Percentiles rank a stretch among this genome's conserved stretches.
These are phyloP conservation scores for Phaseolus lunatus DNA, from an alignment of 306 rosid genomes.

Conservation along the genomic window DNA sequence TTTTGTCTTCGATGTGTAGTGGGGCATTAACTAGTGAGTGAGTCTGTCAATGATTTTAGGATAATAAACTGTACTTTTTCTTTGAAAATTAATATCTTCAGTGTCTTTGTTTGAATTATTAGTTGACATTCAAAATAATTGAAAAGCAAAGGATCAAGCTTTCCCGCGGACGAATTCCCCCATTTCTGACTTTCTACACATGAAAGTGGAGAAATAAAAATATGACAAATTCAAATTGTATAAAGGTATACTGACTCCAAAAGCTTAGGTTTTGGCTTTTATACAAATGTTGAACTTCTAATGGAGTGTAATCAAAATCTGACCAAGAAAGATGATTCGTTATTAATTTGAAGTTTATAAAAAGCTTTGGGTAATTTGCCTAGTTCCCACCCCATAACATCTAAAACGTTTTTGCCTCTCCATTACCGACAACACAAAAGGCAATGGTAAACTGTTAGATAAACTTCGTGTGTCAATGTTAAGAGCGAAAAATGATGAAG, in stretches of 20 bases:
- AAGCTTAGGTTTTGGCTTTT: slow-evolving; percentile 1
- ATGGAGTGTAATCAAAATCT: not conserved
- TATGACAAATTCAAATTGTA: not conserved
- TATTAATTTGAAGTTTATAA: not conserved
- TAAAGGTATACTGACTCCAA: not conserved
- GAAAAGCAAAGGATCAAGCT: slow-evolving; percentile 37
- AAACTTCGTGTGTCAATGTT: too few species aligned
- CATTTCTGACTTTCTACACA: slow-evolving; percentile 21
- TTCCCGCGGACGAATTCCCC: slow-evolving; percentile 29
- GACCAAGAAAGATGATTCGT: not conserved
- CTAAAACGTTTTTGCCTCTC: slow-evolving; percentile 8
- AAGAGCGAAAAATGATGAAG: too few species aligned
- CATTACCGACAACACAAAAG: not conserved
- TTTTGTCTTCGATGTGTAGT: not conserved
- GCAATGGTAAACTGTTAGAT: not conserved
- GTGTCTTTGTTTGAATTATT: slow-evolving; percentile 8
- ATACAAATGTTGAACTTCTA: not conserved
- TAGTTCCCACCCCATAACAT: not conserved
- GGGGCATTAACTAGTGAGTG: too few species aligned
- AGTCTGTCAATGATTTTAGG: slow-evolving; percentile 23
- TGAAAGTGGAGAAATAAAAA: not conserved
- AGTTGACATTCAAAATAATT: slow-evolving; percentile 11
- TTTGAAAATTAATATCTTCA: not conserved
- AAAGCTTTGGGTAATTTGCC: not conserved
- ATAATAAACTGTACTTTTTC: not conserved